Base-by-base conservation (phyloP, 2,329 filamentous ascomycete species). In the Claviceps citrina region DNA sequence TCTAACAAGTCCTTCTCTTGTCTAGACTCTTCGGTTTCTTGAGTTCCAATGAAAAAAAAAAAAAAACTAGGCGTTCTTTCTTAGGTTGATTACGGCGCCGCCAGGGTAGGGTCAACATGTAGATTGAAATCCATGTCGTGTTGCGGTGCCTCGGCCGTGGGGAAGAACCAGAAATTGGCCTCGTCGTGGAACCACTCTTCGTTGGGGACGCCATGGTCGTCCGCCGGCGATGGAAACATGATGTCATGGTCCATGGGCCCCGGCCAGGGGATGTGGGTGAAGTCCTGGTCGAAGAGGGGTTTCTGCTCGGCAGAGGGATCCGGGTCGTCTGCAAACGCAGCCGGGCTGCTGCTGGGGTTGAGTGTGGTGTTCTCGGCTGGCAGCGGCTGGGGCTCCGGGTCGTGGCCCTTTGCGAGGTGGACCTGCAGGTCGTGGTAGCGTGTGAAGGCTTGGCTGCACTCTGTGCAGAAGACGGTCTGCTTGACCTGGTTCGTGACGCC, bases 351-450 rank as follows among this genome's bases (percentile, higher is more conserved):
- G 36, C 38, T 40, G 3, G 43, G 7, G 20, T 19, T 24, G 36
- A 38, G 38, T 1, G 44, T 10, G n/a, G 18, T 13, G 31, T 16
- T 10, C 13, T 33, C 10, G 5, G 7, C 18, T 2, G 15, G 27
- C 27, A 13, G n/a, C 28, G 15, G 7, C 28, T 31, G 28, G 28
- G 31, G 31, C 12, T 22, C 20, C 22, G 22, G 22, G 22, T 8
- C 22, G 36, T 54, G 50, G 39, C 52, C 36, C 56, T 58, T 41
- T 52, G 56, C 53, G 3, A 70, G 39, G 47, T 76, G 71, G 3
- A 56, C 46, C 32, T 67, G 56, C 8, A 73, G 58, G 39, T 75
- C 71, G 44, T 65, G 61, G 41, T 67, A 63, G 25, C 71, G 66
- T 30, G 63, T 56, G 46, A 75, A 75, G 13, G 58, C 61, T 26